Evolutionary conservation across 2,329 filamentous ascomycete genomes (phyloP), one percentile per base, ranked within the genome.

Genomic region (Pezicula radicicola): DNA sequence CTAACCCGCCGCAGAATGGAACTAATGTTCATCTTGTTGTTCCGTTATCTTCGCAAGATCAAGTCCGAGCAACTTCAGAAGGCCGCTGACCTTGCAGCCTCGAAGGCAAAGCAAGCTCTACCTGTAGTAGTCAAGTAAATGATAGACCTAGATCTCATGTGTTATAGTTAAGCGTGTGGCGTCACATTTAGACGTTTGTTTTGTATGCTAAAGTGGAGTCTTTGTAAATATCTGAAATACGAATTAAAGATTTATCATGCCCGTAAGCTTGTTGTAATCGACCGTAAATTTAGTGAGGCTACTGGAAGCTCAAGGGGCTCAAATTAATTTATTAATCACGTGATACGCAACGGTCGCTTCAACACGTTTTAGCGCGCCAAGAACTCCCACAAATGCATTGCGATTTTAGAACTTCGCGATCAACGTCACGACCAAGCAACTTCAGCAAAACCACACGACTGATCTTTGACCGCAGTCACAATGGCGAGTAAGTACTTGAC

Each of bases 11-110:
- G 47, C 53, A 91, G 89, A 60, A 89, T 97, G 71, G 94, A 97
- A 70, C 75, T 97, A 15, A 69, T 91, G 42, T 97, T 97, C 68
- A 77, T 97, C 56, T 74, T 96, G 27, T 79, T 99, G 47, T 85
- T 97, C 70, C 83, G 90, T 62, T 96, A 94, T 63, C 66, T 97
- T 49, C 83, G 85, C 60, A 83, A 84, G 60, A 63, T 95, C 52
- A 84, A 83, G 62, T 79, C 84, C 42, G 78, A 87, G 59, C 86
- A 88, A 67, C 74, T 96, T 41, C 79, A 83, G 58, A 88, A 85
- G 52, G 76, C 84, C 15, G 84, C 85, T 12, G 77, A 83, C 47
- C 63, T 84, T 48, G 84, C 87, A 9, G 81, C 85, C 4, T 74
- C 79, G 27, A 84, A 83, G 64, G 78, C 81, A 6, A 87, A 65